Base-by-base conservation (phyloP, 257 asterid genomes). In the Penstemon davidsonii region DNA sequence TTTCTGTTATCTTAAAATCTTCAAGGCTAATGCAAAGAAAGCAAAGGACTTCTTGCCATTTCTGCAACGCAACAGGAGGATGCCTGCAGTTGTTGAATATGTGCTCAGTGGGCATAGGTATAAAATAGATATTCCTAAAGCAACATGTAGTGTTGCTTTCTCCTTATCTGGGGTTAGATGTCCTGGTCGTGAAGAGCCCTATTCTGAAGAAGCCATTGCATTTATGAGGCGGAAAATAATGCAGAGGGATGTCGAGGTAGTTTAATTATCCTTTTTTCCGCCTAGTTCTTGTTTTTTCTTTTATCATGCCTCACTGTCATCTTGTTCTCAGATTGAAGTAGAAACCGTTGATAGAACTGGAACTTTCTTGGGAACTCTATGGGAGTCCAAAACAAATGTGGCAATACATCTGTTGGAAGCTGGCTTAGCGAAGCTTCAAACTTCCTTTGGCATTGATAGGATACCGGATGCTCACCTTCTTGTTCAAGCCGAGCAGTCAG, bases 181-280 rank as follows among this genome's bases (percentile, higher is more conserved):
- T 58, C 97, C 99, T 4, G 99, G 96, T 54, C 97, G 99, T 45
- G 89, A 75, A 15, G 97, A 94, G 76, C 96, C 93, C 15, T 88
- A 77, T 68, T 91, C 99, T 55, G 95, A 94, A 3, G 99, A 88
- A 69, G 99, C 99, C 66, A 91, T 94, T 81, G 96, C 99, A 15
- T 81, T 94, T 55, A 91, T 94, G 99, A 86, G 99, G 84, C 79
- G 96, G 74, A 91, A 85, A 80, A 91, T 94, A 76, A 91, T 94
- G 99, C 99, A 94, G 88, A 94, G 96, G 87, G 99, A 94, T 81
- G 96, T 91, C 2, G 99, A 94, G 95, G 99, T 90, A 83, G 5
- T 62, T 25, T 11, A 51, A 15, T 67, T 43, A 15, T 42, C 15
- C 8, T 0, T 38, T 71, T 42, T 39, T 47, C 59, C 54, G 62